These are phyloP conservation scores for Turritis glabra DNA, from an alignment of 345 rosid genomes.

Conservation along the genomic window DNA sequence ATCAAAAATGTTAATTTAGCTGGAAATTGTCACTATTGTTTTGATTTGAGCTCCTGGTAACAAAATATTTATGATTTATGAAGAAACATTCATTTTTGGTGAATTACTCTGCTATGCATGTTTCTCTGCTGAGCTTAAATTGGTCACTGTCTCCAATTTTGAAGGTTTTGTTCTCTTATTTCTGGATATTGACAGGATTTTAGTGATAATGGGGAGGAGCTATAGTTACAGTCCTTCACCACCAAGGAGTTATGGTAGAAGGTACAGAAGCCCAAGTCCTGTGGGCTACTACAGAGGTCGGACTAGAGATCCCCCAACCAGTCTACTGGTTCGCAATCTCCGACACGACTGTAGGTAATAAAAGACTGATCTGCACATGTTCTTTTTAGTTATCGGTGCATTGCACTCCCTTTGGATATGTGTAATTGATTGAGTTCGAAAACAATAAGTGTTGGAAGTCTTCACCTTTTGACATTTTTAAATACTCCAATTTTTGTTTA, in stretches of 20 bases:
- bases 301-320: slow-evolving; percentile 69
- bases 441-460: background rate
- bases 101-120: background rate
- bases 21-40: background rate
- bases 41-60: background rate
- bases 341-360: slow-evolving; percentile 72
- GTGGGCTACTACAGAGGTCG: slow-evolving; percentile 54
- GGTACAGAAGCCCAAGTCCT: slow-evolving; percentile 70
- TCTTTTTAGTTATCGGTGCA: background rate
- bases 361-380: background rate
- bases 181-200: slow-evolving; percentile 1
- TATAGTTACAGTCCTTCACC: slow-evolving; percentile 92
- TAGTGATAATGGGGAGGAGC: slow-evolving; percentile 54
- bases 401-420: background rate
- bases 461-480: background rate
- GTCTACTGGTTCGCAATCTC: slow-evolving; percentile 90
- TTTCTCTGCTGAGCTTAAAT: background rate
- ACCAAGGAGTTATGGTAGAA: slow-evolving; percentile 64
- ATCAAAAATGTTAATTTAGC: background rate
- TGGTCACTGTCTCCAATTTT: background rate
- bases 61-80: background rate
- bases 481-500: background rate
- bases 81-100: background rate
- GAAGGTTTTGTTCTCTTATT: background rate
- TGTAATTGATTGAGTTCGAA: background rate